phyloP scores from a whole-genome alignment of 225 moss, liverwort and hornwort species.

The Climacium dendroides region DNA sequence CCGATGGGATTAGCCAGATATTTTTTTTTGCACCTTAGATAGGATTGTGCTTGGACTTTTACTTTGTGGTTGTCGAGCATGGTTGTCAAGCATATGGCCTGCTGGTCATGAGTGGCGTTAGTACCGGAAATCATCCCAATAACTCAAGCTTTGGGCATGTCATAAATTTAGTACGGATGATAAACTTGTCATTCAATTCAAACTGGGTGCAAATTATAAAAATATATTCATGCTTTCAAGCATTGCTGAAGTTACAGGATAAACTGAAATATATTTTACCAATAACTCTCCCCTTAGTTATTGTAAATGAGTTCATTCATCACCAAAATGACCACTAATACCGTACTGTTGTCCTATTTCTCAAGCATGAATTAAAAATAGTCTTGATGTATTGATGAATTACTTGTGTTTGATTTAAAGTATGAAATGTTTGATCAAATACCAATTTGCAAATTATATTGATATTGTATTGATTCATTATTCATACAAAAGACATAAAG shows the following conservation, averaged over 20 bases:
- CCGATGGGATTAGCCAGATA: not conserved
- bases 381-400: too few species aligned
- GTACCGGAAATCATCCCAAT: not conserved
- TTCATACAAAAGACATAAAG: too few species aligned
- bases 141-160: not conserved
- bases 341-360: rapidly evolving
- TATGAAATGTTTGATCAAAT: not conserved
- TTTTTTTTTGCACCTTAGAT: not conserved
- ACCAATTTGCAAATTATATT: not conserved
- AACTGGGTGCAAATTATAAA: not conserved
- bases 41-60: not conserved
- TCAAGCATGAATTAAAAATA: not conserved
- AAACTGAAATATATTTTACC: not conserved
- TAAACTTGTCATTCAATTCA: not conserved
- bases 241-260: not conserved
- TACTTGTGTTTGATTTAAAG: not conserved
- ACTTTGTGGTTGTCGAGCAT: not conserved
- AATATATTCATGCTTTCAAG: not conserved
- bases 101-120: not conserved
- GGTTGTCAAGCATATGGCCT: not conserved
- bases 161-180: not conserved
- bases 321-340: not conserved
- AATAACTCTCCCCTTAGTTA: too few species aligned
- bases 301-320: not conserved
- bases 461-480: not conserved